phyloP scores from a whole-genome alignment of 2,329 filamentous ascomycete genomes.

The Ophiosphaerella korrae region DNA sequence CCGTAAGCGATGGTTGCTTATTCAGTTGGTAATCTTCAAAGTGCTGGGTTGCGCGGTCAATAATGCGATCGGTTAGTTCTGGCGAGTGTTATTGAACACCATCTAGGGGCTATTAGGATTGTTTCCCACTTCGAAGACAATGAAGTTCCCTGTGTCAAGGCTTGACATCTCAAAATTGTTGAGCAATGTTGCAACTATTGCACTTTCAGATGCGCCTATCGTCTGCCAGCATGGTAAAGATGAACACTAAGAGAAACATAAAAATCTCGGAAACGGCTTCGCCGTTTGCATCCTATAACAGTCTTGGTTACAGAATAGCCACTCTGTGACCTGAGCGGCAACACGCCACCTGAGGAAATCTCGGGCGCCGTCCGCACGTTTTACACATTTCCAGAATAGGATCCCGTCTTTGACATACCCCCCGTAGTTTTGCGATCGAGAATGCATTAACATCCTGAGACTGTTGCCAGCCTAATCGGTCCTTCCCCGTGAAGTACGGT shows the following conservation, averaged over 20 bases:
- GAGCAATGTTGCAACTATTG: not conserved
- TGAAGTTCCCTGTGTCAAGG: too few species aligned
- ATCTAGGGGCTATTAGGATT: too few species aligned
- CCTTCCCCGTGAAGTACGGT: constrained; percentile 5
- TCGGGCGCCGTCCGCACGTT: not conserved
- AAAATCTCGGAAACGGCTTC: constrained; percentile 12
- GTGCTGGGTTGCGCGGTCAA: too few species aligned
- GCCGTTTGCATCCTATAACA: constrained; percentile 29
- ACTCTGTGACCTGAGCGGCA: constrained; percentile 24
- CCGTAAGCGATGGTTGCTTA: too few species aligned
- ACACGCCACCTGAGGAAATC: constrained; percentile 21
- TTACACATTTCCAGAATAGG: not conserved
- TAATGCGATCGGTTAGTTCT: too few species aligned
- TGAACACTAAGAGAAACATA: not conserved
- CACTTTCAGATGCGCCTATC: not conserved
- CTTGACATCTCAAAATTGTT: not conserved
- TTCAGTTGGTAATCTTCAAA: too few species aligned
- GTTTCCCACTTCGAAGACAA: too few species aligned
- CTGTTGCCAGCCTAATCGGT: constrained; percentile 6
- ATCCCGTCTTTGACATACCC: not conserved
- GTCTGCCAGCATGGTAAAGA: not conserved
- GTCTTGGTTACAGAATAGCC: constrained; percentile 26
- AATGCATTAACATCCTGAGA: constrained; percentile 17
- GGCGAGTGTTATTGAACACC: too few species aligned
- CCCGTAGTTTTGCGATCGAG: not conserved